These are phyloP conservation scores for Leonotis leonurus DNA, from an alignment of 257 asterid genomes.

Conservation along the genomic window DNA sequence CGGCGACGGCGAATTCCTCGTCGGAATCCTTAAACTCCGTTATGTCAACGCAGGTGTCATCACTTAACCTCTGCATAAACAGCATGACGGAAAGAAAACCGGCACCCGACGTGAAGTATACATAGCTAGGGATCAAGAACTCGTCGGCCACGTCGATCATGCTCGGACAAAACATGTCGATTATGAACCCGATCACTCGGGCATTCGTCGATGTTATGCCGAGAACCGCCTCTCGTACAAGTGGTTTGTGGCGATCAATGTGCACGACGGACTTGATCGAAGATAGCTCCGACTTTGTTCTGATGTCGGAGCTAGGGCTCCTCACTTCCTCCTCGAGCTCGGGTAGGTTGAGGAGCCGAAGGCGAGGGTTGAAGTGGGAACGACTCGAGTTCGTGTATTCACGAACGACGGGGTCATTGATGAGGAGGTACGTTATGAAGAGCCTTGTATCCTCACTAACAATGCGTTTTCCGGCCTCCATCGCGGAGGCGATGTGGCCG, in stretches of 20 bases:
- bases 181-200: slow-evolving; percentile 24
- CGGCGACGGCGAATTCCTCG: slow-evolving; percentile 13
- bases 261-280: not conserved
- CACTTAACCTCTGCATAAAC: slow-evolving; percentile 7
- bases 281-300: not conserved
- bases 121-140: slow-evolving; percentile 32
- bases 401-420: slow-evolving; percentile 21
- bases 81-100: slow-evolving; percentile 31
- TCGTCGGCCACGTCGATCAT: slow-evolving; percentile 43
- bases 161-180: slow-evolving; percentile 39
- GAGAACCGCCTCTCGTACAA: slow-evolving; percentile 26
- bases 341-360: slow-evolving; percentile 30
- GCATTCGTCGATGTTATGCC: not conserved
- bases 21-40: slow-evolving; percentile 16
- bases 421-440: slow-evolving; percentile 37
- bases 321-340: not conserved
- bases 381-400: slow-evolving; percentile 1
- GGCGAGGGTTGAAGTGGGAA: slow-evolving; percentile 1
- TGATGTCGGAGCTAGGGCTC: not conserved
- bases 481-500: slow-evolving; percentile 48
- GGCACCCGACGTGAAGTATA: slow-evolving; percentile 38
- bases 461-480: slow-evolving; percentile 41
- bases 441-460: slow-evolving; percentile 20
- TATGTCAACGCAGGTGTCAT: not conserved
- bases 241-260: slow-evolving; percentile 18